Percentiles rank a stretch among this genome's conserved stretches.
Conservation (phyloP, 2,329 filamentous ascomycete genomes). For the Capronia epimyces region DNA sequence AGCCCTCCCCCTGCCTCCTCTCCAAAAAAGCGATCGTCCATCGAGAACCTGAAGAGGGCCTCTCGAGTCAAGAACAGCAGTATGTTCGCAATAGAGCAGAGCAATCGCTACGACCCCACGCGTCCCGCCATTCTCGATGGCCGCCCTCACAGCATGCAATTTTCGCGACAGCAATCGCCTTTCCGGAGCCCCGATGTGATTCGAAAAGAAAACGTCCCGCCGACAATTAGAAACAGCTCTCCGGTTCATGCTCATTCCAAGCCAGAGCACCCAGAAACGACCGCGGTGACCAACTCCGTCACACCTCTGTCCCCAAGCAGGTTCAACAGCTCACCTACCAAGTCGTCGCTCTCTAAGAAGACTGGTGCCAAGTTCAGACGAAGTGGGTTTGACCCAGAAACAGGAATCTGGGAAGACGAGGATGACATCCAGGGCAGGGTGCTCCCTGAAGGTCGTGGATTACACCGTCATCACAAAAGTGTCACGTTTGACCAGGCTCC, state of each 20-base stretch:
- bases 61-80: conserved; percentile 97
- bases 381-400: conserved; percentile 60
- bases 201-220: conserved; percentile 46
- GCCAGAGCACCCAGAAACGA: conserved; percentile 5
- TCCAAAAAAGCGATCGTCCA: conserved; percentile 76
- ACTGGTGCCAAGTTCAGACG: conserved; percentile 42
- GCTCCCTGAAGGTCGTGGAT: conserved; percentile 59
- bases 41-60: conserved; percentile 90
- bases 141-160: conserved; percentile 47
- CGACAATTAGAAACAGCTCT: conserved; percentile 29
- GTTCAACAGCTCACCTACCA: conserved; percentile 71
- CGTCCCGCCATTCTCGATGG: conserved; percentile 69
- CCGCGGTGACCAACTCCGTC: conserved; percentile 22
- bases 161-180: conserved; percentile 12
- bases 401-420: conserved; percentile 61
- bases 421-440: conserved; percentile 57
- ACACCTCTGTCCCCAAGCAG: conserved; percentile 56
- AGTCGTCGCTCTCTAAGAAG: conserved; percentile 77
- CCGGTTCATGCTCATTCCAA: conserved; percentile 43
- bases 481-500: conserved; percentile 94
- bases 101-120: conserved; percentile 84
- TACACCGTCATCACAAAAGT: conserved; percentile 86
- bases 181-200: conserved; percentile 38
- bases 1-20: conserved; percentile 61
- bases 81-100: conserved; percentile 89